phyloP scores from a whole-genome alignment of 2,329 filamentous ascomycete genomes.

The Dactylellina haptotyla region DNA sequence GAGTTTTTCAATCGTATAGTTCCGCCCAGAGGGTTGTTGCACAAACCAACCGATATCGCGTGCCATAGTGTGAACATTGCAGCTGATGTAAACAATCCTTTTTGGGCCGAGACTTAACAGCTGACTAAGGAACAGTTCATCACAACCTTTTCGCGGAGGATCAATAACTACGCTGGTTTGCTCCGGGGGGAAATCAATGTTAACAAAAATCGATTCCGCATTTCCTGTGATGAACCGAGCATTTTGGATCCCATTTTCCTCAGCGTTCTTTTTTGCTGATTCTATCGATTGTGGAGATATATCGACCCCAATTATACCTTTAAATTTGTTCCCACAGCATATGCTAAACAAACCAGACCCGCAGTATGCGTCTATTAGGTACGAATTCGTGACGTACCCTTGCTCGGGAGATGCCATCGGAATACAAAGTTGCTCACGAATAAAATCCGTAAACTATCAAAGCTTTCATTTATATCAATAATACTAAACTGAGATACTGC shows the following conservation, averaged over 20 bases:
- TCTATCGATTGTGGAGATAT: conserved; percentile 81
- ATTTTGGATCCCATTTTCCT: conserved; percentile 77
- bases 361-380: conserved; percentile 97
- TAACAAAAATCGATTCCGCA: conserved; percentile 81
- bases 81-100: conserved; percentile 91
- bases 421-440: conserved; percentile 57
- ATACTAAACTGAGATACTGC: neutral
- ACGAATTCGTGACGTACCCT: conserved; percentile 69
- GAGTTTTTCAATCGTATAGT: conserved; percentile 89
- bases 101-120: conserved; percentile 79
- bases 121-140: conserved; percentile 82
- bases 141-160: conserved; percentile 95
- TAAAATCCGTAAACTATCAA: conserved; percentile 56
- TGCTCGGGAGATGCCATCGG: conserved; percentile 61
- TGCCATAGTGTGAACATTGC: conserved; percentile 97
- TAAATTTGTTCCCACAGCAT: conserved; percentile 77
- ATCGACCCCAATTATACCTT: conserved; percentile 75
- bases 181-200: conserved; percentile 76
- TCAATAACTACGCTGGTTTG: conserved; percentile 95
- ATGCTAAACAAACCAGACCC: conserved; percentile 97
- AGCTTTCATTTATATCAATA: neutral
- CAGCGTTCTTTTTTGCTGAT: conserved; percentile 81
- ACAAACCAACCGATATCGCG: conserved; percentile 90
- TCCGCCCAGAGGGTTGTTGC: conserved; percentile 68
- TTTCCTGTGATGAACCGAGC: conserved; percentile 90